Conservation (phyloP, 805 yeast genomes). For the Saccharomycopsis fodiens region DNA sequence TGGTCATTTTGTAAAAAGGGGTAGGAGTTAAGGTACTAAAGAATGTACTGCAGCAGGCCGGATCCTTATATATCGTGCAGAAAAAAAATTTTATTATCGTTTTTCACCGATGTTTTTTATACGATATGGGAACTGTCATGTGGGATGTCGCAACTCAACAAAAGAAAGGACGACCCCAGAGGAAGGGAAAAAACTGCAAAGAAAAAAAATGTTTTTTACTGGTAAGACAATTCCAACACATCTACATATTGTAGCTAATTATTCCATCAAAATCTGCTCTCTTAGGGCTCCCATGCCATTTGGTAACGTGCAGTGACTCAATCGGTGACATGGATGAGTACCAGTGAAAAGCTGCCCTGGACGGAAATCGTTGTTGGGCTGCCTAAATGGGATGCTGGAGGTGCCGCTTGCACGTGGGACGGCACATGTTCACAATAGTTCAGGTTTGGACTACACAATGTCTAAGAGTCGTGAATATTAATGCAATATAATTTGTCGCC, state of each 20-base stretch:
- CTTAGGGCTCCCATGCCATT: too few relatives aligned
- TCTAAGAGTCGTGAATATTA: too few relatives aligned
- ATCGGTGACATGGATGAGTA: background rate
- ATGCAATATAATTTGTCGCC: too few relatives aligned
- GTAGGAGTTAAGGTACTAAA: background rate
- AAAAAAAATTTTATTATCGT: background rate
- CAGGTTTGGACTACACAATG: too few relatives aligned
- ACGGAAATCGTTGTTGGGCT: background rate
- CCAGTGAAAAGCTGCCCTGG: background rate
- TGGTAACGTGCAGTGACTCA: background rate
- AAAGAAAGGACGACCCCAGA: background rate
- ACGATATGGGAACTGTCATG: constrained; percentile 2
- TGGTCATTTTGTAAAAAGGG: constrained; percentile 2
- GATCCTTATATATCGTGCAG: background rate
- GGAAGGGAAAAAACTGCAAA: too few relatives aligned
- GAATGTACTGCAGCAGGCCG: background rate
- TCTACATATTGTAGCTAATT: too few relatives aligned
- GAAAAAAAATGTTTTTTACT: too few relatives aligned
- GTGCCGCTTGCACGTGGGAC: too few relatives aligned
- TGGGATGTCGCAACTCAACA: constrained; percentile 1
- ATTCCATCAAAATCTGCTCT: too few relatives aligned
- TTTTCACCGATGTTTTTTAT: background rate
- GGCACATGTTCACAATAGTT: too few relatives aligned
- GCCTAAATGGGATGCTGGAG: too few relatives aligned
- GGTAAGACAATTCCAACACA: too few relatives aligned